A percentile compares a stretch with the other conserved stretches of the same genome.
These are phyloP conservation scores for Diutina scorzettiae DNA, from an alignment of 1,139 yeast species.

Conservation along the genomic window DNA sequence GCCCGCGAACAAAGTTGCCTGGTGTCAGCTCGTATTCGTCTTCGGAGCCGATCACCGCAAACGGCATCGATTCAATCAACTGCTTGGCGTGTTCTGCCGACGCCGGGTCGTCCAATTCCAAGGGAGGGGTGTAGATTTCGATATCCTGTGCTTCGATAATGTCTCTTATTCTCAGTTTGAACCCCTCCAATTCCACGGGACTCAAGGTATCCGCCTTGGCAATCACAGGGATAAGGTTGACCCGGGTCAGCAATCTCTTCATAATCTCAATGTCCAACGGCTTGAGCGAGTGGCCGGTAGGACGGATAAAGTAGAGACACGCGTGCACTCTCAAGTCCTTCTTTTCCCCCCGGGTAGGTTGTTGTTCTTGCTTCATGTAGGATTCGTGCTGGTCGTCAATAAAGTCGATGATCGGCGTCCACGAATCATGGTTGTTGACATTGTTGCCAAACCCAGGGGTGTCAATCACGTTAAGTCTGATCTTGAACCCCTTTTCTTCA, in stretches of 20 bases:
- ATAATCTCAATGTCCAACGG: slow-evolving; percentile 92
- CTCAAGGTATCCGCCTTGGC: slow-evolving; percentile 92
- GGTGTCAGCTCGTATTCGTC: slow-evolving; percentile 68
- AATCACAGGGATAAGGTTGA: slow-evolving; percentile 87
- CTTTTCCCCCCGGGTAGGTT: slow-evolving; percentile 59
- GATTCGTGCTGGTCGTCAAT: slow-evolving; percentile 95
- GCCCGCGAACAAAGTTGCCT: slow-evolving; percentile 73
- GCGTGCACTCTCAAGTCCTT: slow-evolving; percentile 92
- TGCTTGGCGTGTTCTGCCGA: slow-evolving; percentile 74
- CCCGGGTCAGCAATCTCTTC: slow-evolving; percentile 79
- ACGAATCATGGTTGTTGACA: slow-evolving; percentile 82
- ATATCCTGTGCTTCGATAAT: slow-evolving; percentile 89
- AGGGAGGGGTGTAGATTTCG: slow-evolving; percentile 80
- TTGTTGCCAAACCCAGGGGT: slow-evolving; percentile 98
- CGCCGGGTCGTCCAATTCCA: slow-evolving; percentile 61
- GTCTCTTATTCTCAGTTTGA: slow-evolving; percentile 81
- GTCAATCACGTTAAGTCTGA: slow-evolving; percentile 81
- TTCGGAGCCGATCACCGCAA: slow-evolving; percentile 86
- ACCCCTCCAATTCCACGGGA: slow-evolving; percentile 65
- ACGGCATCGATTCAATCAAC: slow-evolving; percentile 86
- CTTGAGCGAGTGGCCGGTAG: slow-evolving; percentile 89
- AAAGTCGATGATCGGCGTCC: slow-evolving; percentile 90
- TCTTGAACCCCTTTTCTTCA: slow-evolving; percentile 83
- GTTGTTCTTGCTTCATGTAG: slow-evolving; percentile 93
- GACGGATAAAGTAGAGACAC: slow-evolving; percentile 87